Conservation (phyloP, 2,329 filamentous ascomycete species). For the Penicillium oxalicum region DNA sequence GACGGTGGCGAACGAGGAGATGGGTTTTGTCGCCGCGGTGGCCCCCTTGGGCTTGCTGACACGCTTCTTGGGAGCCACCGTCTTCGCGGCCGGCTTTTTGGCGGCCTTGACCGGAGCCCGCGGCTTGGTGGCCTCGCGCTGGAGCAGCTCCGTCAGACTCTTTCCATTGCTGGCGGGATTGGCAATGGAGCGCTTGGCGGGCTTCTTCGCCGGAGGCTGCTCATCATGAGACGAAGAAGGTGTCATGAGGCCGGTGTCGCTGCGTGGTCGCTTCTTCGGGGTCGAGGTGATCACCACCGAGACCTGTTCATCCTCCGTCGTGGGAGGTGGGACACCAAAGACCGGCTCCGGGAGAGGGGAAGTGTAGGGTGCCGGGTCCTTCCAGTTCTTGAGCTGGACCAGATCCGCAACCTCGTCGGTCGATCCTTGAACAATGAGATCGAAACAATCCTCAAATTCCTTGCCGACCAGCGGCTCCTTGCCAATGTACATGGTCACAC, state of each 20-base stretch:
- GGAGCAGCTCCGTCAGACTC: slow-evolving; percentile 24
- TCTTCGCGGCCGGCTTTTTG: slow-evolving; percentile 6
- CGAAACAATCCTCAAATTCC: slow-evolving; percentile 90
- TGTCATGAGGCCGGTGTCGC: slow-evolving; percentile 35
- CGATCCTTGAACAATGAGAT: slow-evolving; percentile 78
- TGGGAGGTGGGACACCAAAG: slow-evolving; percentile 3
- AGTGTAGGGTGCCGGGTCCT: slow-evolving; percentile 41
- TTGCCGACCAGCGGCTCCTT: slow-evolving; percentile 73
- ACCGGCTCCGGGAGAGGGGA: slow-evolving; percentile 26
- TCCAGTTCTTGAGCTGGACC: slow-evolving; percentile 56
- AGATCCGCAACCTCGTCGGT: slow-evolving; percentile 81
- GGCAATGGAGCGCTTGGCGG: slow-evolving; percentile 8
- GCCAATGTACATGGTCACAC: slow-evolving; percentile 92
- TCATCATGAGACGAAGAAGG: slow-evolving; percentile 40
- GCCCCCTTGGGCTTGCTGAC: slow-evolving; percentile 5
- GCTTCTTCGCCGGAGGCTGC: slow-evolving; percentile 22
- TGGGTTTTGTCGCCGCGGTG: slow-evolving; percentile 22
- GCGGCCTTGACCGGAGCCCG: slow-evolving; percentile 21
- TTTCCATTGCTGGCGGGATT: slow-evolving; percentile 30
- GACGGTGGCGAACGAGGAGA: slow-evolving; percentile 30
- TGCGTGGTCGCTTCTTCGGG: slow-evolving; percentile 32
- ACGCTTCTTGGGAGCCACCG: slow-evolving; percentile 9
- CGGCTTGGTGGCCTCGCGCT: slow-evolving; percentile 8
- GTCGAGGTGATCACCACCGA: slow-evolving; percentile 37
- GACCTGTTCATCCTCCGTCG: slow-evolving; percentile 37